Evolutionary conservation across 805 yeast genomes (phyloP), one percentile per base, ranked within the genome.

Genomic region (Myxozyma sirexii): DNA sequence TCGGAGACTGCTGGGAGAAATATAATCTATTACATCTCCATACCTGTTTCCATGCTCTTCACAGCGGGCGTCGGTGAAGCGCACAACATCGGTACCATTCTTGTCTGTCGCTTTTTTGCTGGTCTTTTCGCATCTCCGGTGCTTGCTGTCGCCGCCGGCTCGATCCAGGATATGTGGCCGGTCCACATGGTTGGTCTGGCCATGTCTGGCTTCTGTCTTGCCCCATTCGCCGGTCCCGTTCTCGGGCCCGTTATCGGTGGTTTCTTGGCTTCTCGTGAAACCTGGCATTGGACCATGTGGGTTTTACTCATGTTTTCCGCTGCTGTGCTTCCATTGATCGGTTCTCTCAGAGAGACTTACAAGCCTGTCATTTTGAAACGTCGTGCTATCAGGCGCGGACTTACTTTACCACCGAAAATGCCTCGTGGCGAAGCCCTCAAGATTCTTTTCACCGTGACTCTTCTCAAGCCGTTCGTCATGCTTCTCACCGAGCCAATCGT

Each of bases 61-160:
- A 64, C 66, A n/a, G 41, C 59, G 19, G 68, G 64, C 12, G 69
- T 60, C 23, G 69, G 59, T 29, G 75, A 85, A 59, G 79, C 89
- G 0, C 74, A 78, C 38, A 83, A 86, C 65, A 84, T 88, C 65
- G 77, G 83, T 59, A 77, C 81, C 10, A 77, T 88, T 37, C 74
- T 88, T 53, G 85, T 88, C 6, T 74, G 87, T 49, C 76, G 96
- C 67, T 90, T 89, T 70, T 83, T 90, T 69, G 78, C 88, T 27
- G 96, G 96, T 0, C 78, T 86, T 29, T 79, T 87, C 52, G 88
- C 92, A 1, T 85, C 93, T 1, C 96, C 96, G 2, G 90, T 94
- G 0, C 78, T 90, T 71, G 87, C 96, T 3, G 82, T 88, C 66
- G 96, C 90, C n/a, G 93, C 92, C 59, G 96, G 96, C 64, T 82